Conservation (phyloP, 192 early-diverging fungal species). For the Spizellomyces punctatus region DNA sequence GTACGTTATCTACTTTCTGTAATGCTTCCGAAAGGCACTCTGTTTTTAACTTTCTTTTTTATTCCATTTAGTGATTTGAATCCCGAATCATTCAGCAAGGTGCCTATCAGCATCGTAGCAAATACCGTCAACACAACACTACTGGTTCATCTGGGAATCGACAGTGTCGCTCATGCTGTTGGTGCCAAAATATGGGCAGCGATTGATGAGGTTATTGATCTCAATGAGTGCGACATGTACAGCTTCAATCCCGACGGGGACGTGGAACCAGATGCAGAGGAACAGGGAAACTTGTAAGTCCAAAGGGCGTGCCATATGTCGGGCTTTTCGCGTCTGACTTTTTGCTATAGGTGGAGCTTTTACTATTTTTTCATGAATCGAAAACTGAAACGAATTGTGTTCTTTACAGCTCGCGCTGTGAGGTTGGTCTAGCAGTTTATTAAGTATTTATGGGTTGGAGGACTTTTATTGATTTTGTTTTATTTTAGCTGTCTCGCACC, state of each 20-base stretch:
- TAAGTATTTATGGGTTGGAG: not conserved
- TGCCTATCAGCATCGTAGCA: conserved; percentile 72
- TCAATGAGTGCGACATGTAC: conserved; percentile 89
- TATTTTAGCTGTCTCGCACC: conserved; percentile 55
- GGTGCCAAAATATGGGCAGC: conserved; percentile 79
- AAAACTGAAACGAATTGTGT: conserved; percentile 87
- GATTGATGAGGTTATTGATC: conserved; percentile 80
- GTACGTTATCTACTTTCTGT: conserved; percentile 39
- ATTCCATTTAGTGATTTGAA: conserved; percentile 66
- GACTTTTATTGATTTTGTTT: not conserved
- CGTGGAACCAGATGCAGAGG: conserved; percentile 88
- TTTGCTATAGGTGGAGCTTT: conserved; percentile 79
- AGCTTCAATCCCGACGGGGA: conserved; percentile 86
- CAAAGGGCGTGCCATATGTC: not conserved
- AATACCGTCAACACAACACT: conserved; percentile 83
- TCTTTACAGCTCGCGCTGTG: conserved; percentile 86
- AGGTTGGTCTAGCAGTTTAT: conserved; percentile 61
- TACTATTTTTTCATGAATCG: conserved; percentile 98
- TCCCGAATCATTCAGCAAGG: conserved; percentile 76
- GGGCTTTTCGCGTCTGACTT: not conserved
- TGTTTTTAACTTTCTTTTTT: conserved; percentile 10
- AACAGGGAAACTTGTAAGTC: conserved; percentile 74
- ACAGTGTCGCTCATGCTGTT: conserved; percentile 60
- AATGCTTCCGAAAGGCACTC: not conserved
- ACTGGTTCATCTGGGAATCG: conserved; percentile 79